A percentile compares a stretch with the other conserved stretches of the same genome.
phyloP scores from a whole-genome alignment of 1,284 basidiomycete species.

The Blastosporella zonata region DNA sequence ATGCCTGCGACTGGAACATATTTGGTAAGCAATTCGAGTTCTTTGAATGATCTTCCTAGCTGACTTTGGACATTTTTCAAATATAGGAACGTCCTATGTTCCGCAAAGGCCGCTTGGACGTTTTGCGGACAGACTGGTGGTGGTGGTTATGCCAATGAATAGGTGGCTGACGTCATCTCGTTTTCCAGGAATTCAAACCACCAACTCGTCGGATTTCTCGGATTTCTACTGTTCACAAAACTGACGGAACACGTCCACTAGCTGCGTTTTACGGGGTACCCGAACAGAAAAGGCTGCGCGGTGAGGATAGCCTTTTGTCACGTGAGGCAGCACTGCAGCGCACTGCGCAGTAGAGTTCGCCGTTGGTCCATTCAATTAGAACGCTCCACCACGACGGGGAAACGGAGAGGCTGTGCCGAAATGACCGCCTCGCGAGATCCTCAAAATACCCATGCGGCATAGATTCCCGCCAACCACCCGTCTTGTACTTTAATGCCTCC shows the following conservation, averaged over 20 bases:
- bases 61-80: slow-evolving; percentile 10
- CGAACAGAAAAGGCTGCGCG: neutral
- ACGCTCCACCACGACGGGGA: neutral
- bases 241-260: neutral
- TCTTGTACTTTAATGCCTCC: slow-evolving; percentile 1
- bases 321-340: neutral
- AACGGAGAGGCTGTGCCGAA: slow-evolving; percentile 13
- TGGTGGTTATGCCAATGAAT: neutral
- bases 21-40: slow-evolving; percentile 2
- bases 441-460: neutral
- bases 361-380: no score
- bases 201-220: neutral
- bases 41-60: neutral
- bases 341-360: no score
- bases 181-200: neutral
- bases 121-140: neutral
- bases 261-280: neutral
- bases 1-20: slow-evolving; percentile 14
- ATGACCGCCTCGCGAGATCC: neutral
- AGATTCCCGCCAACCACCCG: neutral
- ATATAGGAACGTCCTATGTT: neutral
- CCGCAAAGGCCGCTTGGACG: no score
- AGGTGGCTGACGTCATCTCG: slow-evolving; percentile 8
- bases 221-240: slow-evolving; percentile 2
- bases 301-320: slow-evolving; percentile 1